Evolutionary conservation across 1,284 basidiomycete species (phyloP), one percentile per base, ranked within the genome.

Genomic region (Apiotrichum porosum): DNA sequence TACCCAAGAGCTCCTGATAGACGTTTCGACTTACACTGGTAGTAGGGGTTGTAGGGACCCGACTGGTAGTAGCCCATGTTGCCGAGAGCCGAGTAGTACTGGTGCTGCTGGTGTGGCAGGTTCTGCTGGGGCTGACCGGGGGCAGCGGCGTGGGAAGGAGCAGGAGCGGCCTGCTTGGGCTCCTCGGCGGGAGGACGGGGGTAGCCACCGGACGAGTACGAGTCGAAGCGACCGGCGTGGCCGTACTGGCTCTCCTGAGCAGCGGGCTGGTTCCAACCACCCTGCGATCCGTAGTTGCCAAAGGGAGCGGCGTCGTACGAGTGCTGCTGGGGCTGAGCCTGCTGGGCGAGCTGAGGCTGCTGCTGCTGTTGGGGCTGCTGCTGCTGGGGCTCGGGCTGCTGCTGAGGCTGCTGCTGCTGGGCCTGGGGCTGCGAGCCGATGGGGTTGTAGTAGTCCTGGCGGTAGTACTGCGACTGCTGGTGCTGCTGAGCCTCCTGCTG

Each of bases 31-130:
- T 59, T 46, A 72, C 69, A 74, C 54, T 72, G 72, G 61, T 71
- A 72, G 67, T 74, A 74, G 14, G 72, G 72, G 68, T 74, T 74
- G 71, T 74, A 74, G 19, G 72, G 72, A 38, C 61, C 67, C 33
- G 64, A 56, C 45, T 66, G 66, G 59, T 74, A 72, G 60, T 72
- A 72, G 30, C 66, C 66, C 67, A 71, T 68, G 60, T 68, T 68
- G 53, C 61, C 57, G 51, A 68, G 54, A 26, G 64, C 59, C 23
- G 62, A 64, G 62, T 72, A 72, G 62, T 71, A 72, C 24, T 59
- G 60, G 51, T 56, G 60, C 60, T 71, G 68, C 53, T 74, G 72
- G 50, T 65, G 63, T 32, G 60, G 63, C n/a, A 56, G 37, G 39
- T 31, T 52, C 39, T 62, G 63, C 44, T 61, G 61, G n/a, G 62